These are phyloP conservation scores for Barnettozyma hawaiiensis DNA, from an alignment of 1,139 yeast genomes.

Conservation along the genomic window DNA sequence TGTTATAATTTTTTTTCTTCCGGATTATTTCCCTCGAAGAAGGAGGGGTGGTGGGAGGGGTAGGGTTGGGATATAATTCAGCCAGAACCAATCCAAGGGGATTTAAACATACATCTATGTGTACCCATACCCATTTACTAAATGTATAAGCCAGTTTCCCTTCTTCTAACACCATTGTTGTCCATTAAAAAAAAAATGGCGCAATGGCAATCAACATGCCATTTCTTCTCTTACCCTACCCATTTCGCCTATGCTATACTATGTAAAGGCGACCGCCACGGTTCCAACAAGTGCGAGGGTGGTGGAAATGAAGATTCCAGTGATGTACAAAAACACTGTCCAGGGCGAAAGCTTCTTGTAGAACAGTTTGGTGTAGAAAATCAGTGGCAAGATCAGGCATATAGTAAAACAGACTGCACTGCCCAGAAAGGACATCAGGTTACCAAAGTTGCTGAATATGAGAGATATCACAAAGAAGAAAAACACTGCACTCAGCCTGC, in stretches of 20 bases:
- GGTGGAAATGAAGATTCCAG: slow-evolving; percentile 10
- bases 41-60: too few relatives aligned
- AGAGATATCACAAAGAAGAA: slow-evolving; percentile 39
- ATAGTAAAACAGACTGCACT: slow-evolving; percentile 67
- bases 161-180: too few relatives aligned
- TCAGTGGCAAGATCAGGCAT: slow-evolving; percentile 62
- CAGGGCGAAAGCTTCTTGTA: slow-evolving; percentile 11
- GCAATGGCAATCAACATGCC: too few relatives aligned
- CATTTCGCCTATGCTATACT: background rate
- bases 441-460: slow-evolving; percentile 61
- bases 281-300: slow-evolving; percentile 21
- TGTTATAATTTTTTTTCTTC: too few relatives aligned
- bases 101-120: too few relatives aligned
- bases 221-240: too few relatives aligned
- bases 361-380: slow-evolving; percentile 45
- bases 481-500: slow-evolving; percentile 15
- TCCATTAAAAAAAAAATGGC: too few relatives aligned
- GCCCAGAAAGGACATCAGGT: slow-evolving; percentile 68
- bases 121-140: too few relatives aligned
- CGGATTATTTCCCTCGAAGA: too few relatives aligned
- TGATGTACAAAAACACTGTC: background rate
- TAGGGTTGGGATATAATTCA: too few relatives aligned
- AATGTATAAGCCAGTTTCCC: too few relatives aligned
- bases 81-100: too few relatives aligned
- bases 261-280: slow-evolving; percentile 17